Base-by-base conservation (phyloP, 176 grass and related monocot species). In the Bromus sterilis region DNA sequence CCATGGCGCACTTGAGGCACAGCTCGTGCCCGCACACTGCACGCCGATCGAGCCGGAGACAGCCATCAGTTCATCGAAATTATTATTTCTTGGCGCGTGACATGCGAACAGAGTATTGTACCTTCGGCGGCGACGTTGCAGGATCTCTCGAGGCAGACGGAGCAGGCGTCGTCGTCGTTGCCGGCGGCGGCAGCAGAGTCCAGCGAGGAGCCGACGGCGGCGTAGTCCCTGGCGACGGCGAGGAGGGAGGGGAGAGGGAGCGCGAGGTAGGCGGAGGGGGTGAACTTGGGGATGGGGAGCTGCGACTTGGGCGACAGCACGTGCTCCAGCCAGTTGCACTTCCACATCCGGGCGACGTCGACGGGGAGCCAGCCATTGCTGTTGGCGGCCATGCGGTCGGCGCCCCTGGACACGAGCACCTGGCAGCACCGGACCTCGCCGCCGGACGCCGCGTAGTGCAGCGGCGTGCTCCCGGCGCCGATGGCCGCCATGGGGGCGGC, bases 381-480 rank as follows among this genome's bases (percentile, higher is more conserved):
- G 75, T 98, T 98, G 36, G 68, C 39, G 44, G 59, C 40, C 4
- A 46, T 86, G 35, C 86, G 84, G 57, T 84, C 91, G 18, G 95
- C 90, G 37, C 96, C 96, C 21, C 96, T 87, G 4, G 92, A 83
- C 55, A 94, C 71, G 40, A 94, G 92, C 44, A 94, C 77, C 92
- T 93, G 96, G 81, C 96, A 98, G 84, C 93, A 95, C 81, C 85
- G 93, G 66, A 95, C 78, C 80, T 91, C 92, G 62, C 96, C 93
- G 12, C 93, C 85, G 4, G 71, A 84, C 12, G 96, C 96, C 1
- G 95, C 95, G 80, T 82, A 98, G 74, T 98, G 95, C 81, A 98
- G 84, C 37, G 95, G 84, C 51, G 92, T 93, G 84, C 95, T 95
- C 39, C 92, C 88, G 58, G 88, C 82, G 66, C 95, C 95, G 79